phyloP scores from a whole-genome alignment of 108 stramenopile species.

The Asterionellopsis glacialis region DNA sequence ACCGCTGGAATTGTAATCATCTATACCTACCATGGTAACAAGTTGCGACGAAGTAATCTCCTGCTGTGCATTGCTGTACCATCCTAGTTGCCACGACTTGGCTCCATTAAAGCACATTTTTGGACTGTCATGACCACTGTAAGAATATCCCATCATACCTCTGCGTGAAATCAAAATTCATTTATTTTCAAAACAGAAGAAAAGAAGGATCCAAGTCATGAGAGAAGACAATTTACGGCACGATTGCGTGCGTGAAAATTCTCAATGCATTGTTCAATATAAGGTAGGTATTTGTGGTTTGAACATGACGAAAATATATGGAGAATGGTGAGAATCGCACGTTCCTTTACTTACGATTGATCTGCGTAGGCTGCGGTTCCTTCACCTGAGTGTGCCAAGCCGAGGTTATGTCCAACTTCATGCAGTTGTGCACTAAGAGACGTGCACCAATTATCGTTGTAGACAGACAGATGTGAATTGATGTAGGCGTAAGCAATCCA shows the following conservation, averaged over 20 bases:
- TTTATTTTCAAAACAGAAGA: no score
- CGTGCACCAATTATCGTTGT: slow-evolving; percentile 10
- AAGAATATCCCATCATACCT: slow-evolving; percentile 11
- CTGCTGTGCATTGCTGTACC: slow-evolving; percentile 44
- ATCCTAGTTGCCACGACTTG: slow-evolving; percentile 42
- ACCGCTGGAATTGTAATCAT: no score
- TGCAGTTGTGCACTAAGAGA: slow-evolving; percentile 8
- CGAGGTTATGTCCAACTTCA: slow-evolving; percentile 45
- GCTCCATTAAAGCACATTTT: slow-evolving; percentile 44
- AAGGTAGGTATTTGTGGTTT: no score
- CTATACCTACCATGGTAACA: no score
- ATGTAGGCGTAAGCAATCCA: slow-evolving; percentile 5
- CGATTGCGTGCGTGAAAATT: not conserved
- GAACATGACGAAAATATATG: no score
- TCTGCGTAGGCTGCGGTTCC: not conserved
- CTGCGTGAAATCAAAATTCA: slow-evolving; percentile 11
- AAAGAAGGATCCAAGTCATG: no score
- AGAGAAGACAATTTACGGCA: no score
- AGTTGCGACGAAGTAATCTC: no score
- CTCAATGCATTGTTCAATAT: slow-evolving; percentile 10
- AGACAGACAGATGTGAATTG: slow-evolving; percentile 13
- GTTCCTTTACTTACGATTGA: slow-evolving; percentile 10
- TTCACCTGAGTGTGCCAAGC: slow-evolving; percentile 25
- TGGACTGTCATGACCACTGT: not conserved
- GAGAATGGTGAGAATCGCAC: no score